A percentile compares a stretch with the other conserved stretches of the same genome.
These are phyloP conservation scores for Psidium friedrichsthalianum DNA, from an alignment of 345 rosid species.

Conservation along the genomic window DNA sequence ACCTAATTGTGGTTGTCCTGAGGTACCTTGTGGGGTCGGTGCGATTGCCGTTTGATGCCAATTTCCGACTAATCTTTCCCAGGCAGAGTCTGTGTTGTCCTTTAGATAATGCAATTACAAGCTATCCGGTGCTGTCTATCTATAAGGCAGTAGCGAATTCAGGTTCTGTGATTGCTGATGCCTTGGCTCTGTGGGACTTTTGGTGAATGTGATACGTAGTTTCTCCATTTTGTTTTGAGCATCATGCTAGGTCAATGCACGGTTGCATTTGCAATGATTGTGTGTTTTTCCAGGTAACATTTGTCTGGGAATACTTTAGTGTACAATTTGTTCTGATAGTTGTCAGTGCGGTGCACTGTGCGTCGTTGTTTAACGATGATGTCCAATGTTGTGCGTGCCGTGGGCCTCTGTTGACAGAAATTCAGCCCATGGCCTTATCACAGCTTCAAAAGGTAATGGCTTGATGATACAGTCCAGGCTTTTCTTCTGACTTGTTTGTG, in stretches of 20 bases:
- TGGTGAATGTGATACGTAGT: background rate
- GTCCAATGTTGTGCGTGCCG: background rate
- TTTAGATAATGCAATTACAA: background rate
- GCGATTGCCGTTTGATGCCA: background rate
- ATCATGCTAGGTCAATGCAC: background rate
- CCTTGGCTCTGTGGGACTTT: background rate
- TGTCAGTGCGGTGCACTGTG: background rate
- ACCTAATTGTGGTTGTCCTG: background rate
- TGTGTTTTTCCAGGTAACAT: background rate
- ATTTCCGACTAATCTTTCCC: background rate
- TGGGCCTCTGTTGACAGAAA: background rate
- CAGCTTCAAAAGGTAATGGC: background rate
- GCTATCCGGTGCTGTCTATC: background rate
- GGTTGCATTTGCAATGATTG: background rate
- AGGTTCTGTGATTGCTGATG: background rate
- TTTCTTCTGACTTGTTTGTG: background rate
- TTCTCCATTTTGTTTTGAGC: background rate
- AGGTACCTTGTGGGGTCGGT: background rate
- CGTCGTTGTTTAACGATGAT: background rate
- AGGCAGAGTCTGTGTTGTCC: background rate
- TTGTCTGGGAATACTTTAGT: background rate
- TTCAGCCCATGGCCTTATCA: background rate
- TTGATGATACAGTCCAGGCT: background rate
- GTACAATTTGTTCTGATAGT: background rate
- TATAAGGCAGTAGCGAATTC: background rate